A percentile compares a stretch with the other conserved stretches of the same genome.
Evolutionary conservation across 257 asterid genomes (phyloP).

Genomic region (Misopates orontium): DNA sequence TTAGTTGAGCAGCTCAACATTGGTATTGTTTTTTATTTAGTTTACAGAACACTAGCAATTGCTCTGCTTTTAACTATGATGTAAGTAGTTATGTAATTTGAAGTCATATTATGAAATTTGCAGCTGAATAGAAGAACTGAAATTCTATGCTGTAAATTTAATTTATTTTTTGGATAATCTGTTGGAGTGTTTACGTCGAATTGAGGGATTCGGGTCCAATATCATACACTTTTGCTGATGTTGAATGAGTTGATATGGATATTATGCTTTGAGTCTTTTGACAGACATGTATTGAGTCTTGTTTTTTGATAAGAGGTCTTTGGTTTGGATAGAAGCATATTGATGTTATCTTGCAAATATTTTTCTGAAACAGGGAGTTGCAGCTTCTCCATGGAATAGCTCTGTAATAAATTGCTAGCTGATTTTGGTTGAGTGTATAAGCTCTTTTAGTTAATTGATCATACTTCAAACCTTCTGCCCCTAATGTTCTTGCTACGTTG

Average conservation of each 20-base stretch:
- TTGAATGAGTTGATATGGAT: not conserved
- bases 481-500: not conserved
- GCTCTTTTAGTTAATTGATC: slow-evolving; percentile 22
- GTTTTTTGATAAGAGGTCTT: slow-evolving; percentile 18
- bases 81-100: too few species aligned
- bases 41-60: too few species aligned
- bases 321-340: slow-evolving; percentile 12
- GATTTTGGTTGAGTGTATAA: not conserved
- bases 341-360: slow-evolving; percentile 8
- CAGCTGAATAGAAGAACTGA: too few species aligned
- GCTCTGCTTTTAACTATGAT: too few species aligned
- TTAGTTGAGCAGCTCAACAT: too few species aligned
- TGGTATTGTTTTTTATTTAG: too few species aligned
- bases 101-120: too few species aligned
- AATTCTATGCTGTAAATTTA: too few species aligned
- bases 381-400: too few species aligned
- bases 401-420: too few species aligned
- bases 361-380: slow-evolving; percentile 19
- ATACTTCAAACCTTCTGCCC: not conserved
- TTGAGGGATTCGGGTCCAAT: slow-evolving; percentile 10
- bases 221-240: slow-evolving; percentile 11
- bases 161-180: too few species aligned
- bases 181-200: not conserved
- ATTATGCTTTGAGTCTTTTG: too few species aligned
- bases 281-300: not conserved